Evolutionary conservation across 2,329 filamentous ascomycete genomes (phyloP), one percentile per base, ranked within the genome.

Genomic region (Biscogniauxia sp.): DNA sequence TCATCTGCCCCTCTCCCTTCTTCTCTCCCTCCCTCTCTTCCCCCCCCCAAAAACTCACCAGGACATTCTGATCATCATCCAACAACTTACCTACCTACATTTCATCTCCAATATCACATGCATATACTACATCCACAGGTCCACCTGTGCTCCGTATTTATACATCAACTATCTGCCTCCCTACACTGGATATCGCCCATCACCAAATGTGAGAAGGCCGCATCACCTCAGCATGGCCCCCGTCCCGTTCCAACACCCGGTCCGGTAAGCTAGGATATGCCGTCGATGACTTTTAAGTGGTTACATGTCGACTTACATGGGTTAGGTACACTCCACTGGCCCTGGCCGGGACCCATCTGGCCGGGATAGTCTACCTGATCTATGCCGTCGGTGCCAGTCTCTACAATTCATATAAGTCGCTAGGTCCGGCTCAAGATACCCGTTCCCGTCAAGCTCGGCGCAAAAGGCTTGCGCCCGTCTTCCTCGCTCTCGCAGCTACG

Each of bases 361-460:
- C 61, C 20, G 64, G 71, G 2, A 65, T 71, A 9, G 54, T 71
- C 51, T 76, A 75, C 61, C 68, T 76, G 58, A 73, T 68, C 8
- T 74, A 72, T 61, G 69, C 66, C 0, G 71, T 77, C 13, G 69
- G 65, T 20, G 59, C 60, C 19, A 73, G 75, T 55, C 69, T 78
- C 26, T 73, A 73, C 53, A 72, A 69, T 54, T 76, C 76, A 0
- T 76, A 75, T 58, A 72, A 68, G 55, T 69, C 68, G 7, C 63
- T 77, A 1, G 64, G 71, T 0, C 76, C 76, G 8, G 68, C 73
- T 20, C 74, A 77, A 51, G 70, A 75, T 59, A 77, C 76, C 1
- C 72, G 76, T 11, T 68, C 69, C 23, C 75, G 77, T 13, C 67
- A 67, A n/a, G 61, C 68, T 4, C 69, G 72, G 54, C 74, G 77